Conservation (phyloP, 371 early-diverging fungal genomes). For the Mucor circinelloides region DNA sequence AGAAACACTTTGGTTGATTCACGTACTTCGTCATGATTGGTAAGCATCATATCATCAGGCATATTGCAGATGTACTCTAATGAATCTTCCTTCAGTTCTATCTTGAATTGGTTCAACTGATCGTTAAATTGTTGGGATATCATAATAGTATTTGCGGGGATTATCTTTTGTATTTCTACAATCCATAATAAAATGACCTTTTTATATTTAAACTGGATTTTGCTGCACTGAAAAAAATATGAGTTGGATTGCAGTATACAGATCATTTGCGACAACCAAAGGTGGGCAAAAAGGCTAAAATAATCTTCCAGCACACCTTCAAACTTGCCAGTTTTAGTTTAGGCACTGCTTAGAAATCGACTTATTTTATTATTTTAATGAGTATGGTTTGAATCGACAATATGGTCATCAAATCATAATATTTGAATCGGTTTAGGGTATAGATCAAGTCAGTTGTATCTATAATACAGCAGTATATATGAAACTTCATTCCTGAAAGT, state of each 20-base stretch:
- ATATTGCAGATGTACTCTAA: constrained; percentile 48
- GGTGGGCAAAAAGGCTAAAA: background rate
- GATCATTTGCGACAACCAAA: background rate
- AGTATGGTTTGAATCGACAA: too few species aligned
- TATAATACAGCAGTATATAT: too few species aligned
- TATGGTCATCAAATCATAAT: too few species aligned
- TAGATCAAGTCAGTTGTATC: too few species aligned
- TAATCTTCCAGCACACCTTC: background rate
- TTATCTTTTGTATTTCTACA: background rate
- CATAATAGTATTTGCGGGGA: background rate
- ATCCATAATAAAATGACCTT: background rate
- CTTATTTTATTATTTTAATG: background rate
- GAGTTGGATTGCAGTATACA: too few species aligned
- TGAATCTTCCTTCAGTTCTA: constrained; percentile 51
- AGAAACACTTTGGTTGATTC: constrained; percentile 71
- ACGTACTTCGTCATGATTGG: constrained; percentile 45
- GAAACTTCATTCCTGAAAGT: too few species aligned
- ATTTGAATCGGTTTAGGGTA: too few species aligned
- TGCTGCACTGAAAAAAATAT: background rate
- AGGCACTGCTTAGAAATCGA: background rate
- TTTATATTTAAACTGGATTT: background rate
- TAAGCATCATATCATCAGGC: constrained; percentile 41
- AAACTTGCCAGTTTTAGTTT: background rate
- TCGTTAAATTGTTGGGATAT: constrained; percentile 14
- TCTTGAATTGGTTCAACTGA: constrained; percentile 21